Evolutionary conservation across 2,329 filamentous ascomycete species (phyloP).

Genomic region (Pseudogymnoascus sp.): DNA sequence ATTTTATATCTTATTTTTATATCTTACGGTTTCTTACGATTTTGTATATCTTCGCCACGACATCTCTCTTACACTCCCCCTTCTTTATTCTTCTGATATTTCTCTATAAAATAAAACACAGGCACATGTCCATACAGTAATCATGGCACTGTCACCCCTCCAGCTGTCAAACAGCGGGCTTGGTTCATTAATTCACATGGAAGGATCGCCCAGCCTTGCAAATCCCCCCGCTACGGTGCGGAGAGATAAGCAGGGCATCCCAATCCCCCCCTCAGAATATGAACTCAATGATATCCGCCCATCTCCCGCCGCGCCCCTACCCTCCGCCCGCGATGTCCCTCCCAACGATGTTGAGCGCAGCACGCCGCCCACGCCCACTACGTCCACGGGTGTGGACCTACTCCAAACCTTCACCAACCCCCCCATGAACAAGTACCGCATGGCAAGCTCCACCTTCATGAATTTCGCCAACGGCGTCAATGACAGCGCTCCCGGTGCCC

Average conservation of each 20-base stretch:
- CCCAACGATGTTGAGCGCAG: conserved; percentile 40
- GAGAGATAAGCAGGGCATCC: conserved; percentile 2
- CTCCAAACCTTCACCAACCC: conserved; percentile 52
- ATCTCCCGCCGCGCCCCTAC: not conserved
- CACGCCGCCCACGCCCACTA: conserved; percentile 39
- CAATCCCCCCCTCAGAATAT: not conserved
- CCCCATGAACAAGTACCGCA: conserved; percentile 61
- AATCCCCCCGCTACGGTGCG: not conserved
- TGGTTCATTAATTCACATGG: not conserved
- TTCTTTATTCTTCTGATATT: not conserved
- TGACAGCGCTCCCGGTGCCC: conserved; percentile 66
- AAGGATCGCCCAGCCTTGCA: not conserved
- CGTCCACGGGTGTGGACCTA: conserved; percentile 35
- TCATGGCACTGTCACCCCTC: not conserved
- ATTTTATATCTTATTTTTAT: not conserved
- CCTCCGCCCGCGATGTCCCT: not conserved
- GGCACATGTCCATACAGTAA: not conserved
- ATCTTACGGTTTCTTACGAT: not conserved
- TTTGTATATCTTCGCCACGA: not conserved
- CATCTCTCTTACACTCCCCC: not conserved
- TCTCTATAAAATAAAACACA: not conserved
- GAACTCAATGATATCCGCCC: not conserved
- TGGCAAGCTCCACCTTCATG: conserved; percentile 55
- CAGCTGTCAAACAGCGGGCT: not conserved
- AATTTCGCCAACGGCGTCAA: conserved; percentile 64